Conservation (phyloP, 176 grass and related monocot species). For the Chloris gayana region DNA sequence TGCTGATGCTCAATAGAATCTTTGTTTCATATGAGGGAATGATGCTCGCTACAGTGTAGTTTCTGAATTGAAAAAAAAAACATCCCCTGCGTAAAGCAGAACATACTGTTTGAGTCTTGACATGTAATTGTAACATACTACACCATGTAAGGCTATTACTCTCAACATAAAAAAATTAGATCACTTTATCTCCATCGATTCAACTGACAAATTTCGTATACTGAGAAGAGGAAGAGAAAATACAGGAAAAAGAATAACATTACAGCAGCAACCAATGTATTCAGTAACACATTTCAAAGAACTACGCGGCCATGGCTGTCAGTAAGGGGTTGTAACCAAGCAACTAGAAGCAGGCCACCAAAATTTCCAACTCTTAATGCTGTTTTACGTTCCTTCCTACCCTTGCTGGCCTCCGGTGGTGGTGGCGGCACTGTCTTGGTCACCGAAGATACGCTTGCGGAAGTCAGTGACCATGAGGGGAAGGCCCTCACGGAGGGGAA, state of each 20-base stretch:
- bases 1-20: conserved; percentile 14
- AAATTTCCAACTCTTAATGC: conserved; percentile 34
- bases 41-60: neutral
- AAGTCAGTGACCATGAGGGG: conserved; percentile 88
- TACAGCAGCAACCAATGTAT: conserved; percentile 48
- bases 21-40: conserved; percentile 4
- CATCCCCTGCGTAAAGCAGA: conserved; percentile 17
- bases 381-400: conserved; percentile 28
- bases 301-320: conserved; percentile 47
- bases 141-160: conserved; percentile 45
- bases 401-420: conserved; percentile 35
- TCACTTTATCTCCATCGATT: conserved; percentile 42
- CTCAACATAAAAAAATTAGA: conserved; percentile 47
- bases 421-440: conserved; percentile 34
- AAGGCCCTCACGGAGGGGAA: conserved; percentile 74
- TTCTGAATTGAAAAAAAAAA: neutral
- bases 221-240: conserved; percentile 12
- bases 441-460: conserved; percentile 80
- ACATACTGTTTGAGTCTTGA: neutral
- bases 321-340: conserved; percentile 43
- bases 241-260: conserved; percentile 53
- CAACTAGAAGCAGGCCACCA: conserved; percentile 55
- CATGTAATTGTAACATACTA: conserved; percentile 20
- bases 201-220: conserved; percentile 40
- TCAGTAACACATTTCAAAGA: conserved; percentile 30